These are phyloP conservation scores for Plasmodium gaboni DNA, from an alignment of 169 alveolate genomes.

Conservation along the genomic window DNA sequence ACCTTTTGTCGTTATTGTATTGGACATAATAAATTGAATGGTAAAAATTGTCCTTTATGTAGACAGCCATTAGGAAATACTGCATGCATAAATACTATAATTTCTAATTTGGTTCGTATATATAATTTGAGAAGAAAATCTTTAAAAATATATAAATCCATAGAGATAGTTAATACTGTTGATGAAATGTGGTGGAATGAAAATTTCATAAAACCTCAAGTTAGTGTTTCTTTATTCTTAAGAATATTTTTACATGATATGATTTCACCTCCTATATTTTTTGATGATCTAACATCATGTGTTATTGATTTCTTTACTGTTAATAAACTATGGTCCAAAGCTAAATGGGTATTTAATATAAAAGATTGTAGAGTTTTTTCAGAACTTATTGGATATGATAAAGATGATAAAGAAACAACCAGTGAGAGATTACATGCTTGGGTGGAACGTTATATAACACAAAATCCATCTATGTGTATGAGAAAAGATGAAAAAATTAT, in stretches of 20 bases:
- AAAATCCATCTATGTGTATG: conserved; percentile 80
- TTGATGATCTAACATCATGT: conserved; percentile 87
- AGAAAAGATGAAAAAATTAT: conserved; percentile 79
- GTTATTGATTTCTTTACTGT: conserved; percentile 83
- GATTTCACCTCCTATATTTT: conserved; percentile 84
- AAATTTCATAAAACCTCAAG: conserved; percentile 84
- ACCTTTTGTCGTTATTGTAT: conserved; percentile 93
- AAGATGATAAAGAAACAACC: conserved; percentile 53
- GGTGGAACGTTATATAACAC: conserved; percentile 83
- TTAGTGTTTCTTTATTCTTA: conserved; percentile 83
- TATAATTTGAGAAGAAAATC: conserved; percentile 80
- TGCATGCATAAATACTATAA: conserved; percentile 86
- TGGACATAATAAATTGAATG: conserved; percentile 84
- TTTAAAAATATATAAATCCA: conserved; percentile 37
- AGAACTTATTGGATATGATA: conserved; percentile 81
- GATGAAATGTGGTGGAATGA: conserved; percentile 89
- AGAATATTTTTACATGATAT: conserved; percentile 83
- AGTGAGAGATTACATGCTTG: conserved; percentile 81
- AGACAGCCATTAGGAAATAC: conserved; percentile 89
- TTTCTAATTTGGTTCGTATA: conserved; percentile 85
- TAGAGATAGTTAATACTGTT: conserved; percentile 48
- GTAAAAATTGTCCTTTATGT: conserved; percentile 91
- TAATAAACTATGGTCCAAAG: conserved; percentile 79
- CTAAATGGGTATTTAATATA: conserved; percentile 84
- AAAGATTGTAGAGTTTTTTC: conserved; percentile 81